Evolutionary conservation across 1,139 yeast species (phyloP).

Genomic region (Hyphopichia wangnamkhiaoensis): DNA sequence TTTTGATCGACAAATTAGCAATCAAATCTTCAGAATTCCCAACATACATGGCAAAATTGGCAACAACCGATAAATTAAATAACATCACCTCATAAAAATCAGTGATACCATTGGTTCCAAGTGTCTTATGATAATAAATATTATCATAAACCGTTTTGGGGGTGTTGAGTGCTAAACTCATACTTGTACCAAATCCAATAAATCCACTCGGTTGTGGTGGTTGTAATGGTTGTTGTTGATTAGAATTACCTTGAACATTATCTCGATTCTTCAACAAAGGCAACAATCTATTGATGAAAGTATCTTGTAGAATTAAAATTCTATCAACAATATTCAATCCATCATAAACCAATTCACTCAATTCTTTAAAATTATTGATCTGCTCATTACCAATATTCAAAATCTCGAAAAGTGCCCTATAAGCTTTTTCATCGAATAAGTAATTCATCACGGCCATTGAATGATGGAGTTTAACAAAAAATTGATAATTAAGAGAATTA

Average conservation of each 20-base stretch:
- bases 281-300: conserved; percentile 27
- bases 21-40: conserved; percentile 54
- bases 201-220: conserved; percentile 10
- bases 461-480: conserved; percentile 59
- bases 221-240: conserved; percentile 2
- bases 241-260: not conserved
- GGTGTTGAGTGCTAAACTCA: conserved; percentile 27
- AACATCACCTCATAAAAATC: conserved; percentile 72
- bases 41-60: conserved; percentile 69
- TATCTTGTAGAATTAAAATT: conserved; percentile 55
- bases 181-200: conserved; percentile 26
- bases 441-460: conserved; percentile 65
- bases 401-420: conserved; percentile 55
- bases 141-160: conserved; percentile 49
- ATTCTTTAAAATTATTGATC: conserved; percentile 34
- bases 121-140: conserved; percentile 48
- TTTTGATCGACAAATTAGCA: conserved; percentile 53
- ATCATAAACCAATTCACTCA: conserved; percentile 21
- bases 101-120: conserved; percentile 62
- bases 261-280: conserved; percentile 28
- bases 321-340: conserved; percentile 48
- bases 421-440: conserved; percentile 59
- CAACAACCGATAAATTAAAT: conserved; percentile 66
- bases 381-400: conserved; percentile 56
- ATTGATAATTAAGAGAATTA: conserved; percentile 26